Base-by-base conservation (phyloP, 2,329 filamentous ascomycete genomes). In the Coniella vitis region DNA sequence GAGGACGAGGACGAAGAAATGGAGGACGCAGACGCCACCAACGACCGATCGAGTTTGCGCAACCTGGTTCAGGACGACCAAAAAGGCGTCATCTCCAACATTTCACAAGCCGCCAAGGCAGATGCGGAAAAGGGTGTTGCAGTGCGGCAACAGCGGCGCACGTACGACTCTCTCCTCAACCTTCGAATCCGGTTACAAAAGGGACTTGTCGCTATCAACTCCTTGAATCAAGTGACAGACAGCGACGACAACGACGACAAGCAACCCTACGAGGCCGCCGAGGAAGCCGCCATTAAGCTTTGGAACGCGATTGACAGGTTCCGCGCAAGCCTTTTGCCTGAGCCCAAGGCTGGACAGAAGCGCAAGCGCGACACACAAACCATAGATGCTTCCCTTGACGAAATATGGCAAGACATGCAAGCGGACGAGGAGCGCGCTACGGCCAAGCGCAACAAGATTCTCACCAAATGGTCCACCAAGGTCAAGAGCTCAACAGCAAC, bases 141-240 rank as follows among this genome's bases (percentile, higher is more conserved):
- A 0, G 87, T 98, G 34, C 91, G 90, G 59, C 74, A 83, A 49
- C 93, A 98, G 68, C 82, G 90, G 45, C 84, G 84, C 54, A 81
- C 84, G 1, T 98, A 95, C 61, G 91, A 97, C 58, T 81, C 87
- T 0, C 78, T 97, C 1, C 76, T 98, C 29, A 95, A 95, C 67
- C 79, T 90, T 13, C 83, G 93, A 17, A 96, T 98, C 61, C 87
- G 91, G 53, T 70, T 98, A 16, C 94, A 98, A 65, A 97, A 96
- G 65, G 89, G 87, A 2, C 69, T 98, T 13, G 78, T 93, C 14
- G 84, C 87, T 0, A 79, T 84, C 21, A 96, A 96, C 65, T 85
- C 89, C 1, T 73, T 94, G 36, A 65, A 75, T 14, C 62, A 70
- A 1, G 57, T 75, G 13, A 66, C 73, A 2, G 57, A 61, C 4